phyloP scores from a whole-genome alignment of 139 green algal species.

The Pleodorina starrii region DNA sequence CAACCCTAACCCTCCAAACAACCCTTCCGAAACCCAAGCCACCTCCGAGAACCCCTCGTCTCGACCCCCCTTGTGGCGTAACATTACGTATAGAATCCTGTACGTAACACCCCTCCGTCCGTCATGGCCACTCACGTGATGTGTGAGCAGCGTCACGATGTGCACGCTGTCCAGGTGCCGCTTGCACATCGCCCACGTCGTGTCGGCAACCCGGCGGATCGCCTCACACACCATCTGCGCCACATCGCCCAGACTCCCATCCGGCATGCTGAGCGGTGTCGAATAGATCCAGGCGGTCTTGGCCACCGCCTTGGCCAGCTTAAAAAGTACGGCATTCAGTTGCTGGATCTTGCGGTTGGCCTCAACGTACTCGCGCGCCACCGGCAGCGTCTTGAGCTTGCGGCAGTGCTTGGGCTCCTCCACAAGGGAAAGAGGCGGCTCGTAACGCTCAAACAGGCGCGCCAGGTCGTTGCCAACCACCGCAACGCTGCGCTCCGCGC shows the following conservation, averaged over 20 bases:
- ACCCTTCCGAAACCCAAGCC: no score
- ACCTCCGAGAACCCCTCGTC: no score
- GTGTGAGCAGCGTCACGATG: slow-evolving; percentile 46
- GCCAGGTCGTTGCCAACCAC: slow-evolving; percentile 50
- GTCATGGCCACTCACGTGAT: slow-evolving; percentile 47
- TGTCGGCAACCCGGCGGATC: slow-evolving; percentile 36
- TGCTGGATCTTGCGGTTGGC: slow-evolving; percentile 39
- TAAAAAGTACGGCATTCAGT: slow-evolving; percentile 49
- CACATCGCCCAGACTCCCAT: slow-evolving; percentile 24
- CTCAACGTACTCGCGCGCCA: slow-evolving; percentile 45
- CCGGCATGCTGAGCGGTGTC: slow-evolving; percentile 40
- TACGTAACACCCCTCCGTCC: no score
- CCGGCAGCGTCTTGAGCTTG: slow-evolving; percentile 46
- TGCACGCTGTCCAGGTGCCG: slow-evolving; percentile 46
- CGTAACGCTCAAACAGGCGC: slow-evolving; percentile 28
- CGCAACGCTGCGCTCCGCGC: slow-evolving; percentile 26
- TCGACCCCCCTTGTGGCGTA: no score
- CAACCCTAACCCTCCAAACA: no score
- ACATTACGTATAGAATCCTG: no score
- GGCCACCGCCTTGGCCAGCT: slow-evolving; percentile 43
- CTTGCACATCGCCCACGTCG: slow-evolving; percentile 43
- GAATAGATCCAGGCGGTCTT: slow-evolving; percentile 52
- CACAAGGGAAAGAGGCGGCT: slow-evolving; percentile 42
- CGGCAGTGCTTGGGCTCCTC: slow-evolving; percentile 45
- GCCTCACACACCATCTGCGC: slow-evolving; percentile 50